Conservation (phyloP, 2,329 filamentous ascomycete species). For the Tolypocladium nubicola region DNA sequence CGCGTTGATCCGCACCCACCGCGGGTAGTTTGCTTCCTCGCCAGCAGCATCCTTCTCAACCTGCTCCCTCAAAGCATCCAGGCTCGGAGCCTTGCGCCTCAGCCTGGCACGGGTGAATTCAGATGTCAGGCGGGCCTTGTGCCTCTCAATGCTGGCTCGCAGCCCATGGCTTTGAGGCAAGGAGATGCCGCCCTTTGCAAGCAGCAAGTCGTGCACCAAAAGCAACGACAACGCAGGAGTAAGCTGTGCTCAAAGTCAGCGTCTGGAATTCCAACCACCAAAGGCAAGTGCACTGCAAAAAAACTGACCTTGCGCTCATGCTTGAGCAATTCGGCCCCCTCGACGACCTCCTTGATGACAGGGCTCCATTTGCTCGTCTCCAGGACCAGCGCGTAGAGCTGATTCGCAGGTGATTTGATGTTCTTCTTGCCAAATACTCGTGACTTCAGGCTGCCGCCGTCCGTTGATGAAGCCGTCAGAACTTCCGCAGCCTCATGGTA, state of each 20-base stretch:
- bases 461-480: slow-evolving; percentile 41
- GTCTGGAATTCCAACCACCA: background rate
- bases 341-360: slow-evolving; percentile 81
- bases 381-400: slow-evolving; percentile 77
- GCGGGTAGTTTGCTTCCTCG: slow-evolving; percentile 54
- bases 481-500: slow-evolving; percentile 85
- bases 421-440: slow-evolving; percentile 66
- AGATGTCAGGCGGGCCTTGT: slow-evolving; percentile 70
- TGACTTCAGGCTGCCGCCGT: slow-evolving; percentile 77
- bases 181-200: slow-evolving; percentile 73
- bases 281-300: background rate
- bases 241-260: slow-evolving; percentile 43
- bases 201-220: slow-evolving; percentile 74
- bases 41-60: slow-evolving; percentile 41
- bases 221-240: slow-evolving; percentile 71
- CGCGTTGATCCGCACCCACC: slow-evolving; percentile 85
- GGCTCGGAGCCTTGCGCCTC: slow-evolving; percentile 54
- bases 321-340: slow-evolving; percentile 64
- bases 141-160: slow-evolving; percentile 61
- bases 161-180: slow-evolving; percentile 72
- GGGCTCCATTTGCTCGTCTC: slow-evolving; percentile 87
- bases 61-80: slow-evolving; percentile 54
- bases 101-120: slow-evolving; percentile 77
- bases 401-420: slow-evolving; percentile 66
- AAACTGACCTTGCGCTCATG: slow-evolving; percentile 68